Evolutionary conservation across 257 asterid genomes (phyloP), one percentile per base, ranked within the genome.

Genomic region (Plantago ovata): DNA sequence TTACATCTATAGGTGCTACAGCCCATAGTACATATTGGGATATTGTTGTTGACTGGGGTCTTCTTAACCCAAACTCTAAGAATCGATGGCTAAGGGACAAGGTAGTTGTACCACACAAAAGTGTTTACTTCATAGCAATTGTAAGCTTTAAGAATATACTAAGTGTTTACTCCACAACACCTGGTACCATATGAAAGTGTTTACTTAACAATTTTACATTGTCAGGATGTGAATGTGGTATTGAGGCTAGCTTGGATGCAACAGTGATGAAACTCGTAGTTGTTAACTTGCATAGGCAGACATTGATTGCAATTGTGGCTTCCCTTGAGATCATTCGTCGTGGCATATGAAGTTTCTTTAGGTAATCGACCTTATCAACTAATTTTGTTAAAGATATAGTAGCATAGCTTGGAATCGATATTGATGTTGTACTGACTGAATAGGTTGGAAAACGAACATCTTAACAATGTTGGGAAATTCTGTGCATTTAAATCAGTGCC

Each of bases 401-500:
- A 28, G 36, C 36, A 3, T n/a, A 3, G 11, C 16, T 9, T 51
- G 50, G 38, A 62, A 14, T 14, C 41, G 23, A 49, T 9, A 4
- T n/a, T 45, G 16, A n/a, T 45, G 51, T 45, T 15, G 3, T 53
- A 9, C 46, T 16, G 45, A 18, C 56, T 64, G 19, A 48, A 59
- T 77, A 82, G 90, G 73, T 69, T 85, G 68, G 94, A 85, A 76
- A 85, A 85, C 49, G 94, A 85, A 56, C 94, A 85, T 67, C 78
- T 85, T 1, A 85, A 85, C 81, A 85, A 85, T 60, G 90, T 82
- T 16, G 94, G 94, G 9, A 78, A 79, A 40, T 85, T 55, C 36
- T 82, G 90, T 1, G 94, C 94, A 36, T 85, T 79, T 71, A 85
- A 85, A 66, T 75, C 87, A n/a, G 87, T 82, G 66, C 94, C 94